phyloP scores from a whole-genome alignment of 2,329 filamentous ascomycete species.

The Chrysoporthe cubensis region DNA sequence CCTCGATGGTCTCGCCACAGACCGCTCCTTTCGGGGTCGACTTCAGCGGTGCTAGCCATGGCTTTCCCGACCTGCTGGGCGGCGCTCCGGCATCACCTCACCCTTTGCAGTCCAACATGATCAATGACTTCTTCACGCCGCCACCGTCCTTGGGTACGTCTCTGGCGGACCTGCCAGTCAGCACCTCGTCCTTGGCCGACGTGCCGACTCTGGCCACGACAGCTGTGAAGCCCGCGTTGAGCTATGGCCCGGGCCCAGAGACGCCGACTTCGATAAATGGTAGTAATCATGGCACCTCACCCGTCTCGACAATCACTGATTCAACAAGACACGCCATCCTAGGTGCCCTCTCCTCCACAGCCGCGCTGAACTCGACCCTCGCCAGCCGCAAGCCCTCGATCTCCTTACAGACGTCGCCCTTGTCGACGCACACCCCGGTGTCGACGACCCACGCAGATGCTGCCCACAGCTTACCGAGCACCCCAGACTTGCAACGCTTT shows the following conservation, averaged over 20 bases:
- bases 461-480: constrained; percentile 70
- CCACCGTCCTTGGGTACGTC: constrained; percentile 56
- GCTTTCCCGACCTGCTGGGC: constrained; percentile 75
- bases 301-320: constrained; percentile 68
- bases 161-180: background rate
- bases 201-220: constrained; percentile 68
- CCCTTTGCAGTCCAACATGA: constrained; percentile 70
- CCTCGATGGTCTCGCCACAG: constrained; percentile 69
- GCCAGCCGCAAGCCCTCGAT: constrained; percentile 68
- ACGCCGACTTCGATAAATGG: constrained; percentile 74
- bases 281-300: constrained; percentile 58
- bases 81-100: constrained; percentile 78
- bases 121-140: constrained; percentile 79
- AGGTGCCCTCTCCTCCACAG: constrained; percentile 53
- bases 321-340: constrained; percentile 65
- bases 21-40: constrained; percentile 76
- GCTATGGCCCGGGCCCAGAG: constrained; percentile 68
- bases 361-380: constrained; percentile 57
- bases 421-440: constrained; percentile 56
- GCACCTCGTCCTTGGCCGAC: constrained; percentile 71
- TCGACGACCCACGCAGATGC: constrained; percentile 33
- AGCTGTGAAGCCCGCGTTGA: constrained; percentile 65
- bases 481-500: constrained; percentile 85
- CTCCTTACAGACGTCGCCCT: constrained; percentile 57
- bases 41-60: constrained; percentile 64